Evolutionary conservation across 208 protist species (phyloP).

Genomic region (Novymonas esmeraldas): DNA sequence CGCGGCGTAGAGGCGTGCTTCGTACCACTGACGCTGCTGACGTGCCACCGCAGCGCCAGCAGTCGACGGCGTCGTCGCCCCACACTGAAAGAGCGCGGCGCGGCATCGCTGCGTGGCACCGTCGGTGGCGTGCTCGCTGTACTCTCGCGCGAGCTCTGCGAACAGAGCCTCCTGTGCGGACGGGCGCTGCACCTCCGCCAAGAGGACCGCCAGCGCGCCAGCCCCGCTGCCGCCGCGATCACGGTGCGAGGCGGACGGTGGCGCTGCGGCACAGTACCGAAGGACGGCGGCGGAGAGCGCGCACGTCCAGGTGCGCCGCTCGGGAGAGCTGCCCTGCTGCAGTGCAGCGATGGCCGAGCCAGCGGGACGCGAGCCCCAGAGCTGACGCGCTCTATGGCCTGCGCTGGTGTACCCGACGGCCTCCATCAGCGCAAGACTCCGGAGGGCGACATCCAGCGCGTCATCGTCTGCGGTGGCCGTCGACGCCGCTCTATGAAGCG

Average conservation of each 20-base stretch:
- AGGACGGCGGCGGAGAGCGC: slow-evolving; percentile 5
- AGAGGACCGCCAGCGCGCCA: neutral
- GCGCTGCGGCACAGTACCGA: slow-evolving; percentile 13
- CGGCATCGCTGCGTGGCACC: neutral
- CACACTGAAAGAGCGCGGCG: slow-evolving; percentile 12
- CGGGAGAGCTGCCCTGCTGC: neutral
- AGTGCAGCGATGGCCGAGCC: neutral
- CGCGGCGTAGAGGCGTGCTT: slow-evolving; percentile 35
- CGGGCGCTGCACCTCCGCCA: slow-evolving; percentile 13
- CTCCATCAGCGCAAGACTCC: slow-evolving; percentile 24
- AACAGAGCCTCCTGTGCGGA: slow-evolving; percentile 23
- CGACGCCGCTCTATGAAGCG: neutral
- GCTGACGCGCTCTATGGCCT: slow-evolving; percentile 4
- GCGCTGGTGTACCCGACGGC: slow-evolving; percentile 23
- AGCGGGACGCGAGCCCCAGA: neutral
- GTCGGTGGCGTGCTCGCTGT: slow-evolving; percentile 1
- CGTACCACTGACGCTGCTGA: slow-evolving; percentile 27
- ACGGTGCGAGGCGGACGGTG: no score
- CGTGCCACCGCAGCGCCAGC: neutral
- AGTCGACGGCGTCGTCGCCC: neutral
- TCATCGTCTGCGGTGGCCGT: neutral
- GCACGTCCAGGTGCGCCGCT: slow-evolving; percentile 11
- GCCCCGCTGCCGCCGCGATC: neutral
- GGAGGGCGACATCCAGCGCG: neutral
- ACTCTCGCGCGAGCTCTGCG: slow-evolving; percentile 31